Evolutionary conservation across 257 asterid species (phyloP).

Genomic region (Paraleonurus japonicus): DNA sequence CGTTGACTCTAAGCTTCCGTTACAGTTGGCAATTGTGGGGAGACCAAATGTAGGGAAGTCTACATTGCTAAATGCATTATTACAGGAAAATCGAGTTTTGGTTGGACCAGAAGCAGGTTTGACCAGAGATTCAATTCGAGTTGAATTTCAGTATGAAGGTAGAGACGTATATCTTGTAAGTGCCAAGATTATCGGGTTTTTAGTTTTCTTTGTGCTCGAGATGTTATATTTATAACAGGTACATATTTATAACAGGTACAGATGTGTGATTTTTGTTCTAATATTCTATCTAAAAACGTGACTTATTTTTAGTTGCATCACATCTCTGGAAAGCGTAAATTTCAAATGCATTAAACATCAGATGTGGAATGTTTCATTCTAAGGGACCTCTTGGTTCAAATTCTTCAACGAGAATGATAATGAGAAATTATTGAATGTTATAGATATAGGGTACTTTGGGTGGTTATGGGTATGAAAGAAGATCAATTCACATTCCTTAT

Average conservation of each 20-base stretch:
- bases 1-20: slow-evolving; percentile 60
- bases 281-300: background rate
- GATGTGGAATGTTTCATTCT: background rate
- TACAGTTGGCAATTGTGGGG: slow-evolving; percentile 98
- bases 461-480: too few species aligned
- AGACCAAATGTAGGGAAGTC: slow-evolving; percentile 98
- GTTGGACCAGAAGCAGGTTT: slow-evolving; percentile 99
- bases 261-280: background rate
- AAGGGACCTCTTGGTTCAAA: background rate
- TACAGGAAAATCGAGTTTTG: slow-evolving; percentile 92
- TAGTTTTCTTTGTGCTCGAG: slow-evolving; percentile 10
- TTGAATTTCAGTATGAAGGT: slow-evolving; percentile 81
- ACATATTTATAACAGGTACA: background rate
- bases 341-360: background rate
- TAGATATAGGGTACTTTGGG: too few species aligned
- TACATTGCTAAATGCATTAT: slow-evolving; percentile 81
- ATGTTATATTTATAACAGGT: slow-evolving; percentile 9
- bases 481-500: background rate
- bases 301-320: slow-evolving; percentile 7
- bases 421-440: too few species aligned
- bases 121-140: slow-evolving; percentile 94
- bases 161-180: slow-evolving; percentile 72
- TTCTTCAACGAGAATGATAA: too few species aligned
- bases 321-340: background rate
- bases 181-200: slow-evolving; percentile 4